phyloP scores from a whole-genome alignment of 2,329 filamentous ascomycete species.

The Ophiostoma ips region DNA sequence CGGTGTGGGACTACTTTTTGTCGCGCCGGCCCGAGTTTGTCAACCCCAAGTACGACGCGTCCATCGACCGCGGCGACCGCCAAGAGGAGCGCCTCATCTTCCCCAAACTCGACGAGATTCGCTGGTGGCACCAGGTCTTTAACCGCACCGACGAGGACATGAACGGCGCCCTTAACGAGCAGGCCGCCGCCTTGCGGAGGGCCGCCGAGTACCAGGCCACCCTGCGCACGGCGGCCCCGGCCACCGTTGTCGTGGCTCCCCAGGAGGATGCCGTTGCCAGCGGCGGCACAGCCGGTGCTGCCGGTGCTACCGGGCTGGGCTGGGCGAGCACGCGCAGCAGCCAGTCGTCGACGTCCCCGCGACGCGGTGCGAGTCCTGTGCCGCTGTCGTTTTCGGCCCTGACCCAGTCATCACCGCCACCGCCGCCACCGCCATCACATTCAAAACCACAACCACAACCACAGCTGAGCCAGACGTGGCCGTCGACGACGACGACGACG shows the following conservation, averaged over 20 bases:
- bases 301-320: neutral
- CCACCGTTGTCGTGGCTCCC: constrained; percentile 21
- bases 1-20: constrained; percentile 94
- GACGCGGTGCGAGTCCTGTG: constrained; percentile 20
- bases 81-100: constrained; percentile 76
- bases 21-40: constrained; percentile 66
- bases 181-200: constrained; percentile 32
- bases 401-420: too few relatives aligned
- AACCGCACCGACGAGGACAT: constrained; percentile 81
- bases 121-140: constrained; percentile 89
- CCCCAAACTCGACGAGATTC: constrained; percentile 60
- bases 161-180: constrained; percentile 52
- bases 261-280: constrained; percentile 26
- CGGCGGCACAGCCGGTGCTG: neutral
- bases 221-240: constrained; percentile 1
- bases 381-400: constrained; percentile 18
- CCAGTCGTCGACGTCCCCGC: constrained; percentile 17
- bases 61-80: constrained; percentile 63
- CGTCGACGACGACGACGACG: constrained; percentile 8
- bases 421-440: too few relatives aligned
- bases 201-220: constrained; percentile 19
- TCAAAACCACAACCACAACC: constrained; percentile 6
- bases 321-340: constrained; percentile 7
- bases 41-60: constrained; percentile 63
- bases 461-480: constrained; percentile 19